Evolutionary conservation across 306 rosid genomes (phyloP).

Genomic region (Vachellia collinsii): DNA sequence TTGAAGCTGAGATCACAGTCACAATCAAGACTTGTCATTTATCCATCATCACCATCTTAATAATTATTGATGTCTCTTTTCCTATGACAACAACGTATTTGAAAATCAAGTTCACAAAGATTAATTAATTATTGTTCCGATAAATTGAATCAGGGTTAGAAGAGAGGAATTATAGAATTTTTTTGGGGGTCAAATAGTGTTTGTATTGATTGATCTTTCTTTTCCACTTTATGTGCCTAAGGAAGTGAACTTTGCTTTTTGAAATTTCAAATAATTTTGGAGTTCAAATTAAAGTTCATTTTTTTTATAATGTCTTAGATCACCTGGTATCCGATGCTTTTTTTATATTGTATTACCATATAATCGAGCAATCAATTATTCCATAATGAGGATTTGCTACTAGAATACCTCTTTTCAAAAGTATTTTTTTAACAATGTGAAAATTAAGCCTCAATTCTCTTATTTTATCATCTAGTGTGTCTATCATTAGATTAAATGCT

Average conservation of each 20-base stretch:
- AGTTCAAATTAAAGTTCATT: constrained; percentile 15
- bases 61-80: constrained; percentile 17
- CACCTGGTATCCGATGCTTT: too few relatives aligned
- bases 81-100: neutral
- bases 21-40: neutral
- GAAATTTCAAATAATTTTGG: neutral
- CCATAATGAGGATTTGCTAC: too few relatives aligned
- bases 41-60: neutral
- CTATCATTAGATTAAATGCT: too few relatives aligned
- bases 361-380: too few relatives aligned
- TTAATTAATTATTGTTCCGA: neutral
- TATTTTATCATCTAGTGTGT: too few relatives aligned
- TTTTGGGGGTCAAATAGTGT: too few relatives aligned
- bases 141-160: neutral
- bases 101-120: neutral
- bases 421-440: too few relatives aligned
- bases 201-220: neutral
- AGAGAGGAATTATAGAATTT: neutral
- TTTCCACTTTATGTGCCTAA: neutral
- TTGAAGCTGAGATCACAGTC: constrained; percentile 19
- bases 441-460: too few relatives aligned
- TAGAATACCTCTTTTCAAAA: too few relatives aligned
- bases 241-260: neutral
- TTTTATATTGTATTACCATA: too few relatives aligned
- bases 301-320: too few relatives aligned